Percentiles rank a stretch among this genome's conserved stretches.
Conservation (phyloP, 2,329 filamentous ascomycete genomes). For the Epichloe uncinata region DNA sequence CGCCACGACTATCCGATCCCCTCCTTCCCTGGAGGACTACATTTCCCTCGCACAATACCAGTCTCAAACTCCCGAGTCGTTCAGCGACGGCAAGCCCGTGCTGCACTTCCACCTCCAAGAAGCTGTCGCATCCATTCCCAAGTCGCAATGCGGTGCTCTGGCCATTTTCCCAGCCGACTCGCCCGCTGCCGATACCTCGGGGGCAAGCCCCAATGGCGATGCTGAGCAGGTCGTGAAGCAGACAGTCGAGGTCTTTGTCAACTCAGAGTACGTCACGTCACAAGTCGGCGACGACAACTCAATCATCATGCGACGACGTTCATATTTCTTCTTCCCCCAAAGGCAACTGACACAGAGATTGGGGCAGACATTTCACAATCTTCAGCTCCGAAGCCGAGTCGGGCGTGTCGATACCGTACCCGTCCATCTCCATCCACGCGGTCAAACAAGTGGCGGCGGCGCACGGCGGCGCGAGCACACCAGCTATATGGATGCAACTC, state of each 20-base stretch:
- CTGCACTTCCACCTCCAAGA: constrained; percentile 49
- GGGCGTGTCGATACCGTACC: constrained; percentile 61
- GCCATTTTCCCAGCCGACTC: constrained; percentile 36
- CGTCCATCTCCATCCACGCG: constrained; percentile 61
- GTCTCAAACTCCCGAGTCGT: constrained; percentile 57
- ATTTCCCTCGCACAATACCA: constrained; percentile 55
- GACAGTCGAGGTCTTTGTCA: constrained; percentile 43
- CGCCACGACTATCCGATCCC: constrained; percentile 41
- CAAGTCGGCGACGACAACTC: no score
- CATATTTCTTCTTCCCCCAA: accelerated
- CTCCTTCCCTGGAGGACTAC: constrained; percentile 47
- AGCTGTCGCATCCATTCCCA: constrained; percentile 44
- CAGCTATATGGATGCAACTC: constrained; percentile 54
- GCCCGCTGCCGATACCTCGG: constrained; percentile 14
- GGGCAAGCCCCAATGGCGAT: constrained; percentile 16
- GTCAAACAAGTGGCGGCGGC: constrained; percentile 43
- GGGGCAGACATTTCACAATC: constrained; percentile 36
- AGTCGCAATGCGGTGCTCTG: constrained; percentile 39
- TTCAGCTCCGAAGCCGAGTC: constrained; percentile 44
- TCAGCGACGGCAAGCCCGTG: constrained; percentile 58
- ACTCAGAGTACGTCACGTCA: constrained; percentile 33
- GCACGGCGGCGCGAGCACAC: constrained; percentile 23
- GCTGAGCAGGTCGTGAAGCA: constrained; percentile 29
- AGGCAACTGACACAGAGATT: not conserved
- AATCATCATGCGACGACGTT: no score